Conservation (phyloP, 2,329 filamentous ascomycete genomes). For the Emmonsia crescens region DNA sequence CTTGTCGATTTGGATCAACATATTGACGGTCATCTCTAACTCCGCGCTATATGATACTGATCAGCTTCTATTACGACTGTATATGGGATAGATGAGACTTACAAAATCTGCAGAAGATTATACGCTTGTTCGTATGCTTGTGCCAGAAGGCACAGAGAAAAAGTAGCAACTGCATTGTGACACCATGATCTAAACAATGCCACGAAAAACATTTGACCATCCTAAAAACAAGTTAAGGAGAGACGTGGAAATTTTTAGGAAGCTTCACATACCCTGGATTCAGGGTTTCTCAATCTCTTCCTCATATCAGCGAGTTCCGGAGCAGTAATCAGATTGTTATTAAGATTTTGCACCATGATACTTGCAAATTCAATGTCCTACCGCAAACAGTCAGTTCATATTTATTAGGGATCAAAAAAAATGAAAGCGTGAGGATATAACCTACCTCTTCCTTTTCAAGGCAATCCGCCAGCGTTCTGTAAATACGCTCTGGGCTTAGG, state of each 20-base stretch:
- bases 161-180: slow-evolving; percentile 94
- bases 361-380: slow-evolving; percentile 91
- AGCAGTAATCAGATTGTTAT: slow-evolving; percentile 97
- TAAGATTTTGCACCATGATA: slow-evolving; percentile 98
- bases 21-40: slow-evolving; percentile 96
- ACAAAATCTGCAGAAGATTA: slow-evolving; percentile 92
- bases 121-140: slow-evolving; percentile 98
- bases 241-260: neutral
- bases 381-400: slow-evolving; percentile 7
- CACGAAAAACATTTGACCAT: slow-evolving; percentile 92
- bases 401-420: neutral
- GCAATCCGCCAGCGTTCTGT: slow-evolving; percentile 88
- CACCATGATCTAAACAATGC: slow-evolving; percentile 95
- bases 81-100: slow-evolving; percentile 23
- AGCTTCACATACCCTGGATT: slow-evolving; percentile 56
- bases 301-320: slow-evolving; percentile 85
- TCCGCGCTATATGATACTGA: slow-evolving; percentile 58
- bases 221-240: slow-evolving; percentile 39
- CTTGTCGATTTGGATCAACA: slow-evolving; percentile 97
- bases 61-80: neutral
- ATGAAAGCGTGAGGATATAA: neutral
- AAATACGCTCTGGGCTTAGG: slow-evolving; percentile 87
- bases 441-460: slow-evolving; percentile 79
- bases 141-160: slow-evolving; percentile 86
- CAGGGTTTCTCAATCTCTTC: slow-evolving; percentile 79